A percentile compares a stretch with the other conserved stretches of the same genome.
Conservation (phyloP, 257 asterid genomes). For the Verbena officinalis region DNA sequence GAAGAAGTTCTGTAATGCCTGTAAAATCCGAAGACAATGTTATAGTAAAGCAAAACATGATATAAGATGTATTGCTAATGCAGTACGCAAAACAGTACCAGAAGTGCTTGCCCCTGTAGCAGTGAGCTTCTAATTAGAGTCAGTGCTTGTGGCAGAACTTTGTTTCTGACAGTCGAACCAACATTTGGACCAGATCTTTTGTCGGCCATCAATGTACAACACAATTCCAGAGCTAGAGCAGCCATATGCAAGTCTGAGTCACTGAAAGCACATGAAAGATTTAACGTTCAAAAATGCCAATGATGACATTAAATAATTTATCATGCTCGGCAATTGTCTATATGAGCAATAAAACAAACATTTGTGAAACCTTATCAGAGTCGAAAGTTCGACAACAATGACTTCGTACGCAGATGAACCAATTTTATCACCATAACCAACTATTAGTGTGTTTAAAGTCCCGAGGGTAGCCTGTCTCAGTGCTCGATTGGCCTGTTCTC, state of each 20-base stretch:
- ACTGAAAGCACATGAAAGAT: constrained; percentile 45
- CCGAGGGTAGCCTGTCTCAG: constrained; percentile 95
- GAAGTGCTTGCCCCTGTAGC: constrained; percentile 98
- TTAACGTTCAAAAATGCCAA: background rate
- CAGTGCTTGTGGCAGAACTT: constrained; percentile 96
- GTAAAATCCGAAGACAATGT: constrained; percentile 40
- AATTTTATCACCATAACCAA: constrained; percentile 91
- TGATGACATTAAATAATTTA: constrained; percentile 3
- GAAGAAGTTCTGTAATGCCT: constrained; percentile 93
- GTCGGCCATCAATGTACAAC: constrained; percentile 96
- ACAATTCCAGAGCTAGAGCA: constrained; percentile 91
- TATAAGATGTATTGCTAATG: constrained; percentile 22
- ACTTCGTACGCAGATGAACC: constrained; percentile 93
- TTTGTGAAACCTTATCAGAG: constrained; percentile 77
- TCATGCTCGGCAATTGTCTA: constrained; percentile 5
- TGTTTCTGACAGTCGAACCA: constrained; percentile 86
- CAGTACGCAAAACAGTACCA: constrained; percentile 55
- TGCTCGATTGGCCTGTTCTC: constrained; percentile 90
- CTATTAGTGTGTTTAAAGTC: constrained; percentile 85
- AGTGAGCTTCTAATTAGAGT: constrained; percentile 80
- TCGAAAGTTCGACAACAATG: constrained; percentile 90
- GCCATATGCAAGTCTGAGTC: constrained; percentile 99
- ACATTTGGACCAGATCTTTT: constrained; percentile 90
- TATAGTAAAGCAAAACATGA: constrained; percentile 26
- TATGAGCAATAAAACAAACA: constrained; percentile 10